Evolutionary conservation across 192 early-diverging fungal species (phyloP).

Genomic region (Mortierella claussenii): DNA sequence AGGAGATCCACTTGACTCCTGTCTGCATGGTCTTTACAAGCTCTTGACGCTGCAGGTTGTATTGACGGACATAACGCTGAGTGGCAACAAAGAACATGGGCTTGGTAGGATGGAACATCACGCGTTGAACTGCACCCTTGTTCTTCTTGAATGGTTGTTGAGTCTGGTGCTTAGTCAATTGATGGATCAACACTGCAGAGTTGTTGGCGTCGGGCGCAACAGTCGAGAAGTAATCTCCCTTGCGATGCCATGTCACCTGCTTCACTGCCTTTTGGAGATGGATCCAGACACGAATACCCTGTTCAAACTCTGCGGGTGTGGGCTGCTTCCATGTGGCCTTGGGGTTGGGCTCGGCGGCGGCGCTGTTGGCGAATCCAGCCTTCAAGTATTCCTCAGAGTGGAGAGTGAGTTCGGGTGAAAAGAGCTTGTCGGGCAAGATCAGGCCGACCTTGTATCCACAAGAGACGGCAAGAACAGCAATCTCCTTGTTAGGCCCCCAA

Average conservation of each 20-base stretch:
- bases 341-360: slow-evolving; percentile 14
- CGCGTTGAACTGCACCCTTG: slow-evolving; percentile 88
- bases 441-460: slow-evolving; percentile 57
- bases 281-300: slow-evolving; percentile 39
- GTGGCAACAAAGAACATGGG: slow-evolving; percentile 96
- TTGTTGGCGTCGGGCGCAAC: slow-evolving; percentile 82
- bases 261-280: slow-evolving; percentile 69
- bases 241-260: slow-evolving; percentile 92
- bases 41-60: slow-evolving; percentile 92
- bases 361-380: slow-evolving; percentile 54
- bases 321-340: slow-evolving; percentile 52
- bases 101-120: slow-evolving; percentile 92
- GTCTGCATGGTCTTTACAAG: slow-evolving; percentile 86
- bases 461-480: slow-evolving; percentile 83
- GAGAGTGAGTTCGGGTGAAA: slow-evolving; percentile 54
- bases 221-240: slow-evolving; percentile 95
- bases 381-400: slow-evolving; percentile 57
- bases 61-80: slow-evolving; percentile 92
- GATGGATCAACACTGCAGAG: slow-evolving; percentile 90
- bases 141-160: slow-evolving; percentile 93
- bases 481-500: slow-evolving; percentile 89
- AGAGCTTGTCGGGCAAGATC: slow-evolving; percentile 53
- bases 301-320: slow-evolving; percentile 35
- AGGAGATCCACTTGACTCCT: slow-evolving; percentile 95
- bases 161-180: slow-evolving; percentile 86